Percentiles rank a stretch among this genome's conserved stretches.
phyloP scores from a whole-genome alignment of 2,329 filamentous ascomycete species.

The Periconia digitata region DNA sequence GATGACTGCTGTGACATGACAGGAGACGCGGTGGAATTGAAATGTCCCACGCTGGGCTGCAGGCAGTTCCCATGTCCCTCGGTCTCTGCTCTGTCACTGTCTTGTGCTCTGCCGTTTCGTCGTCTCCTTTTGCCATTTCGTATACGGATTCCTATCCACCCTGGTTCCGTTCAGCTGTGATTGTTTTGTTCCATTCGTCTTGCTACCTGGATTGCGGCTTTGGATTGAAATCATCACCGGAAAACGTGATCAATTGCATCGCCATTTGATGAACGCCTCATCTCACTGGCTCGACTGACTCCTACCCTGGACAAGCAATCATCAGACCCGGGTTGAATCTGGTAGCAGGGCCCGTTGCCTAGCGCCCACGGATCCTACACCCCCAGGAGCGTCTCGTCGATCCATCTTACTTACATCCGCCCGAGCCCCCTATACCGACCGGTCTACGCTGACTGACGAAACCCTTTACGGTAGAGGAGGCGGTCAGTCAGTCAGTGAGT shows the following conservation, averaged over 20 bases:
- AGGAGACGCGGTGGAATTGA: no score
- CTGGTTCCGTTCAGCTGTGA: no score
- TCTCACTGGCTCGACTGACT: not conserved
- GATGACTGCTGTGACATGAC: not conserved
- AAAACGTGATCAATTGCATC: no score
- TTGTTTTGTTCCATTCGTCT: no score
- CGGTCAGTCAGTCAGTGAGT: no score
- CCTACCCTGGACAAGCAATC: conserved; percentile 3
- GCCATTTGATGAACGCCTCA: not conserved
- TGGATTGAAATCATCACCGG: no score
- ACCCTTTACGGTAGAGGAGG: conserved; percentile 16
- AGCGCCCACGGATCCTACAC: not conserved
- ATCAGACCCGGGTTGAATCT: not conserved
- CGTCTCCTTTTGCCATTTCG: no score
- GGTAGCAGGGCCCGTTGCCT: not conserved
- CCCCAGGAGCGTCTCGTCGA: not conserved
- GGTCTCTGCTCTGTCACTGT: no score
- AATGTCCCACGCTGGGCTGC: no score
- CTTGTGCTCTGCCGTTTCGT: no score
- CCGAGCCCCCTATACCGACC: conserved; percentile 16
- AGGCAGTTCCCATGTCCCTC: not conserved
- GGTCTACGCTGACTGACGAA: conserved; percentile 1
- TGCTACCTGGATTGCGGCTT: no score
- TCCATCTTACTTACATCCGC: conserved; percentile 4
- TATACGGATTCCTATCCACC: no score